Evolutionary conservation across 805 yeast genomes (phyloP), one percentile per base, ranked within the genome.

Genomic region (Candida schatavii): DNA sequence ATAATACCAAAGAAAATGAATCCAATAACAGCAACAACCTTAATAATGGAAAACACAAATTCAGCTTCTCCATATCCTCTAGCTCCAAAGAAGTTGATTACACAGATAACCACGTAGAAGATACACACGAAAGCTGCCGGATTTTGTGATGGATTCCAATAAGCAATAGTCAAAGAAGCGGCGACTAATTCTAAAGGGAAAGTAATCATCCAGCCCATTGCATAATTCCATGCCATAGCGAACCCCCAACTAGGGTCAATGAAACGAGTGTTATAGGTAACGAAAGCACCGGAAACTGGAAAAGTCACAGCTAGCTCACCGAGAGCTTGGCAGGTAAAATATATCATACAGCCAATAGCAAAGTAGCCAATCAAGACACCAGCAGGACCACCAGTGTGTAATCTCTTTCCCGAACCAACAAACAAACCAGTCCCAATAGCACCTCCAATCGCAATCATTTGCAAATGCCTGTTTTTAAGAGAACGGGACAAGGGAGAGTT

Each of bases 371-470:
- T 78, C 39, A 81, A 66, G 22, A 81, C 56, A 30, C 81, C 78
- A 3, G 80, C 83, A 5, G 85, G 83, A 35, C 87, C 87, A 49
- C 85, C 86, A 14, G 75, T 68, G 32, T 56, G 59, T 45, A 82
- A 62, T 2, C 84, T 77, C 38, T 71, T 59, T 41, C 85, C 87
- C 2, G 85, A 75, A 46, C 85, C 85, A 37, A 82, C 76, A 45
- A 81, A 80, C 42, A 82, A 62, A 55, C 88, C 87, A 2, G 86
- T 80, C 45, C 87, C 87, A 29, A 82, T 77, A 32, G 82, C 73
- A 35, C 85, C 81, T 30, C 86, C 86, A 35, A 83, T 77, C 27
- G 87, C 80, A 46, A 83, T 75, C 77, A 83, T 80, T 49, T 80
- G 80, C 52, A 82, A 57, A 51, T 81, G 86, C 55, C 88, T 74